A percentile compares a stretch with the other conserved stretches of the same genome.
Conservation (phyloP, 2,329 filamentous ascomycete genomes). For the Beauveria scarabaeidicola region DNA sequence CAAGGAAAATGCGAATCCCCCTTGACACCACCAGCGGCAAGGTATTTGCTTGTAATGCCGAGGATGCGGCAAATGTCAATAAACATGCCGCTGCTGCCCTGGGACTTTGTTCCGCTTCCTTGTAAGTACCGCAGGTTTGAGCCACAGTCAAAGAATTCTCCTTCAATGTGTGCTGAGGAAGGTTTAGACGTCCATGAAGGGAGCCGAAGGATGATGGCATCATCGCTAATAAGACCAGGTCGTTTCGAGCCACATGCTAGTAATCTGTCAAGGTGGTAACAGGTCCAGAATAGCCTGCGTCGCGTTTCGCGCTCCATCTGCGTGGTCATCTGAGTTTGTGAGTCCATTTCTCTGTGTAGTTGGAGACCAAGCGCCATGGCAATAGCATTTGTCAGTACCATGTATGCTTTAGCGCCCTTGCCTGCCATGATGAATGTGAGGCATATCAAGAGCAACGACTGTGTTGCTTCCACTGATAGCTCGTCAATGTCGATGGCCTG, state of each 20-base stretch:
- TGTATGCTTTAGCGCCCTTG: slow-evolving; percentile 77
- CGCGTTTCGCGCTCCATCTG: slow-evolving; percentile 66
- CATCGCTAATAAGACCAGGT: slow-evolving; percentile 71
- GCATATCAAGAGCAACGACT: slow-evolving; percentile 66
- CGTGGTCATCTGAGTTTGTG: slow-evolving; percentile 47
- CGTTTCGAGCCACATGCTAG: slow-evolving; percentile 72
- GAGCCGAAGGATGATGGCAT: slow-evolving; percentile 64
- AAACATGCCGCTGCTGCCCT: slow-evolving; percentile 70
- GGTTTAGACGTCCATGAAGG: slow-evolving; percentile 64
- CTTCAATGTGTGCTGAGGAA: slow-evolving; percentile 56
- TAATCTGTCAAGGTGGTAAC: slow-evolving; percentile 81
- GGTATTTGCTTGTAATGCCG: slow-evolving; percentile 73
- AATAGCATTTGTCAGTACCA: slow-evolving; percentile 73
- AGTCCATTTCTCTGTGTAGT: slow-evolving; percentile 66
- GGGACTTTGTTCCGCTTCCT: slow-evolving; percentile 58
- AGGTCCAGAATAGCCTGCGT: slow-evolving; percentile 79
- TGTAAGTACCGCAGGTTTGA: slow-evolving; percentile 70
- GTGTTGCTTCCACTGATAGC: slow-evolving; percentile 68
- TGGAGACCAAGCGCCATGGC: slow-evolving; percentile 80
- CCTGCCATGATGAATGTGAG: slow-evolving; percentile 70
- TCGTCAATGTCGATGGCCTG: slow-evolving; percentile 69
- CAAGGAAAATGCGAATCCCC: slow-evolving; percentile 86
- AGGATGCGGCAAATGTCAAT: slow-evolving; percentile 79
- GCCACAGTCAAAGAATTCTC: slow-evolving; percentile 71
- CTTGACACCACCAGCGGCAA: slow-evolving; percentile 78